Conservation (phyloP, 2,329 filamentous ascomycete species). For the Microdochium paspali region DNA sequence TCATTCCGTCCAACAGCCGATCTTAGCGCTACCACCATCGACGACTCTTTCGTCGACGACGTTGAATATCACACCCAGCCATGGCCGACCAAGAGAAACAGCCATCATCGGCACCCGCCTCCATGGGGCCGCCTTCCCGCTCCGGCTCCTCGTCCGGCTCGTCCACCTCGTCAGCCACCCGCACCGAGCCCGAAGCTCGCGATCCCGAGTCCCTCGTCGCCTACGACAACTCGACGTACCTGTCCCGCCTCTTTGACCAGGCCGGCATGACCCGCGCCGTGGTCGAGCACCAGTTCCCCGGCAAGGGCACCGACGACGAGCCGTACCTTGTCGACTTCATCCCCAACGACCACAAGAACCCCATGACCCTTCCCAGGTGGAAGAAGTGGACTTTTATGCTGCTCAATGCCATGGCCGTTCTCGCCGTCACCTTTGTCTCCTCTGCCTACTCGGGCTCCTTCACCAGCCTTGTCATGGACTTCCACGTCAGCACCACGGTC, state of each 20-base stretch:
- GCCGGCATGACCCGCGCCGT: slow-evolving; percentile 47
- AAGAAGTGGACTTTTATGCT: slow-evolving; percentile 60
- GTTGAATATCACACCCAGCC: not conserved
- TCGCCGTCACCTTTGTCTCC: slow-evolving; percentile 61
- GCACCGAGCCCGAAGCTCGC: slow-evolving; percentile 16
- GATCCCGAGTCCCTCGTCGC: slow-evolving; percentile 31
- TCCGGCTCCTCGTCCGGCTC: slow-evolving; percentile 3
- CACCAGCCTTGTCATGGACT: slow-evolving; percentile 41
- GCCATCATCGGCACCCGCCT: not conserved
- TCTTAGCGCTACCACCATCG: too few species aligned
- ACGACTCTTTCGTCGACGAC: not conserved
- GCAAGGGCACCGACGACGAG: slow-evolving; percentile 54
- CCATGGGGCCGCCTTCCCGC: not conserved
- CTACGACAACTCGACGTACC: slow-evolving; percentile 30
- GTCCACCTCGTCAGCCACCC: slow-evolving; percentile 20
- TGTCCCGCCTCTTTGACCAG: slow-evolving; percentile 46
- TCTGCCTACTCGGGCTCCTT: slow-evolving; percentile 57
- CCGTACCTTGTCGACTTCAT: slow-evolving; percentile 64
- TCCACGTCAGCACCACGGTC: slow-evolving; percentile 36
- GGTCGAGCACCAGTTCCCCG: slow-evolving; percentile 44
- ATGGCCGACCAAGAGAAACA: not conserved
- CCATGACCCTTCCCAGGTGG: slow-evolving; percentile 43
- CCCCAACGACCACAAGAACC: slow-evolving; percentile 56
- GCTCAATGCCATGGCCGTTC: slow-evolving; percentile 54
- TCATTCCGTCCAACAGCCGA: too few species aligned